phyloP scores from a whole-genome alignment of 129 eudicot genomes.

The Flaveria robusta region DNA sequence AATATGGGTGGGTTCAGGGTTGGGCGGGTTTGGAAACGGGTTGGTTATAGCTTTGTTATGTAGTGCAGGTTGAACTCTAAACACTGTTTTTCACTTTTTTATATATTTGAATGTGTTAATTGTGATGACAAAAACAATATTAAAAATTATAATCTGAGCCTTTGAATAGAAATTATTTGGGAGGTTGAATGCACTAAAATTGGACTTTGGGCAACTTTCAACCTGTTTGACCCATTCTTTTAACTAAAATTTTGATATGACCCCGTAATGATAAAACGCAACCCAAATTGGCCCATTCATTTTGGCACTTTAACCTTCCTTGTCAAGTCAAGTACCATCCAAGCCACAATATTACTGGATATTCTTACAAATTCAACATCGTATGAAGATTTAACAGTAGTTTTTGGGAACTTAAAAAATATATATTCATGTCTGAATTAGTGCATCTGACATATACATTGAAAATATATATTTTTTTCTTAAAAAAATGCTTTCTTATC shows the following conservation, averaged over 20 bases:
- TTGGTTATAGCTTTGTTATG: neutral
- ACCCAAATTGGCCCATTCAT: neutral
- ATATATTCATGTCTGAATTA: neutral
- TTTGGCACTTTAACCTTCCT: neutral
- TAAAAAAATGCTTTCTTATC: neutral
- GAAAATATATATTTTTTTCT: neutral
- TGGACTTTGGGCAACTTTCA: neutral
- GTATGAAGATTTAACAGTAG: neutral
- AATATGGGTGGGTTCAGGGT: neutral
- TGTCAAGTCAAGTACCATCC: neutral
- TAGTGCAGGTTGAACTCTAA: neutral
- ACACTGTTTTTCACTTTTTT: neutral
- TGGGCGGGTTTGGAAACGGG: neutral
- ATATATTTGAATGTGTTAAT: neutral
- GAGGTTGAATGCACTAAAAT: neutral
- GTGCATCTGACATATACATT: constrained; percentile 1
- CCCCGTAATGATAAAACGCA: neutral
- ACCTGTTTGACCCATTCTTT: neutral
- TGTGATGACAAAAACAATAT: neutral
- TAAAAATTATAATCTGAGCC: neutral
- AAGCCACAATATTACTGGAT: neutral
- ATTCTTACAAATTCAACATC: neutral
- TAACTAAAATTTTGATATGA: too few species aligned
- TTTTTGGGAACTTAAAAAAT: neutral
- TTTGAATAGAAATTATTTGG: neutral